Conservation (phyloP, 208 protist species). For the Leptomonas pyrrhocoris region DNA sequence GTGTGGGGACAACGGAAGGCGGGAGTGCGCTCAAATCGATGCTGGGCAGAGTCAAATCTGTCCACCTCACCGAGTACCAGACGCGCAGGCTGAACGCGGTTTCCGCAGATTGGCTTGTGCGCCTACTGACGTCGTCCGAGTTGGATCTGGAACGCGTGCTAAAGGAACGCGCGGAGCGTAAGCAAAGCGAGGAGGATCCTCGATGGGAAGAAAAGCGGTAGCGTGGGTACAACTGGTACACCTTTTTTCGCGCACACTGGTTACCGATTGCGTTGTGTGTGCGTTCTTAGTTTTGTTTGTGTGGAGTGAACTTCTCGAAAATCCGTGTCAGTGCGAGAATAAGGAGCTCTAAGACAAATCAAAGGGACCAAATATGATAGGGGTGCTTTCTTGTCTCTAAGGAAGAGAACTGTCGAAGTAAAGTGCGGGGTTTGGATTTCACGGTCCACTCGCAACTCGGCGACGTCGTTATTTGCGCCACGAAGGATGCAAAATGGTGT, state of each 20-base stretch:
- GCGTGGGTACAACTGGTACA: background rate
- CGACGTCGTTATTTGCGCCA: too few relatives aligned
- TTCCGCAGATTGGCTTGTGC: constrained; percentile 66
- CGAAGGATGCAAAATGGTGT: too few relatives aligned
- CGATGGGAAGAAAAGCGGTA: constrained; percentile 6
- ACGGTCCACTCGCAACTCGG: too few relatives aligned
- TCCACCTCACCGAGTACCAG: constrained; percentile 50
- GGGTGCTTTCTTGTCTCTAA: too few relatives aligned
- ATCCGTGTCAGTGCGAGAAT: too few relatives aligned
- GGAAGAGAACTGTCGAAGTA: too few relatives aligned
- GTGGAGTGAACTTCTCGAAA: too few relatives aligned
- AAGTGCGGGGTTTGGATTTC: too few relatives aligned
- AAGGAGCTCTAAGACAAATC: too few relatives aligned
- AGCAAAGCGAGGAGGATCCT: background rate
- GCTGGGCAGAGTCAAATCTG: constrained; percentile 39
- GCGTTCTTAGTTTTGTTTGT: background rate
- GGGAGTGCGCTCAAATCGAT: constrained; percentile 47
- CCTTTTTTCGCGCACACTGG: background rate
- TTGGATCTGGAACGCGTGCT: constrained; percentile 48
- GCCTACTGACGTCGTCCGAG: constrained; percentile 51
- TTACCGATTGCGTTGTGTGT: background rate
- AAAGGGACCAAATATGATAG: too few relatives aligned
- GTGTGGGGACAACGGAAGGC: constrained; percentile 20
- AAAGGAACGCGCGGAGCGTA: constrained; percentile 23
- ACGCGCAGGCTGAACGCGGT: constrained; percentile 41